Conservation (phyloP, 805 yeast species). For the Maudiozyma saulgeensis region DNA sequence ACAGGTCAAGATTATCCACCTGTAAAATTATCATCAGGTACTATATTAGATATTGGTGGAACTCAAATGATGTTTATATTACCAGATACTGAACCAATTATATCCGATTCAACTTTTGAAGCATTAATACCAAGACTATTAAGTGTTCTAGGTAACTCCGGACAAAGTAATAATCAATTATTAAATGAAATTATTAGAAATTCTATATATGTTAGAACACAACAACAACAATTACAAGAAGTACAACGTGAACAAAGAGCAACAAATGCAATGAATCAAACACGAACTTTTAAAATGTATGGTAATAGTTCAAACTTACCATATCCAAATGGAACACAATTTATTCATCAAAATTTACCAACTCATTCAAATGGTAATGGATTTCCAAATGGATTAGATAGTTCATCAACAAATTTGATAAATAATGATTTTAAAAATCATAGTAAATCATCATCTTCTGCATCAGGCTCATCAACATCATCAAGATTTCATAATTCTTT, state of each 20-base stretch:
- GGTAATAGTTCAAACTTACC: conserved; percentile 12
- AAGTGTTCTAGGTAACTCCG: conserved; percentile 14
- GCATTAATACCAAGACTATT: conserved; percentile 27
- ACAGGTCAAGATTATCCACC: conserved; percentile 39
- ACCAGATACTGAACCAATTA: conserved; percentile 76
- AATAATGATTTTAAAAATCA: conserved; percentile 4
- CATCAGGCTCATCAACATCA: conserved; percentile 4
- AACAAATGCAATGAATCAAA: conserved; percentile 8
- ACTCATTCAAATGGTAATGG: conserved; percentile 1
- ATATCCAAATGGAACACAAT: conserved; percentile 50
- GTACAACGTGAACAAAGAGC: conserved; percentile 6
- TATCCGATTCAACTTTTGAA: conserved; percentile 36
- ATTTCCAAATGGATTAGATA: neutral
- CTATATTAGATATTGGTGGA: conserved; percentile 88
- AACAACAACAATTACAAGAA: conserved; percentile 6
- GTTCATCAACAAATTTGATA: neutral
- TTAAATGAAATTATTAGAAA: conserved; percentile 18
- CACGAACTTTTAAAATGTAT: conserved; percentile 28
- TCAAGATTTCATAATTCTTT: conserved; percentile 5
- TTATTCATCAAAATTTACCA: conserved; percentile 3
- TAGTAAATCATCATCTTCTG: conserved; percentile 6
- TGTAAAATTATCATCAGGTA: conserved; percentile 70
- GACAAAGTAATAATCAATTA: conserved; percentile 15
- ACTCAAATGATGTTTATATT: conserved; percentile 98
- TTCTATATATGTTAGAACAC: conserved; percentile 13